Evolutionary conservation across 2,329 filamentous ascomycete genomes (phyloP).

Genomic region (Cytospora mali): DNA sequence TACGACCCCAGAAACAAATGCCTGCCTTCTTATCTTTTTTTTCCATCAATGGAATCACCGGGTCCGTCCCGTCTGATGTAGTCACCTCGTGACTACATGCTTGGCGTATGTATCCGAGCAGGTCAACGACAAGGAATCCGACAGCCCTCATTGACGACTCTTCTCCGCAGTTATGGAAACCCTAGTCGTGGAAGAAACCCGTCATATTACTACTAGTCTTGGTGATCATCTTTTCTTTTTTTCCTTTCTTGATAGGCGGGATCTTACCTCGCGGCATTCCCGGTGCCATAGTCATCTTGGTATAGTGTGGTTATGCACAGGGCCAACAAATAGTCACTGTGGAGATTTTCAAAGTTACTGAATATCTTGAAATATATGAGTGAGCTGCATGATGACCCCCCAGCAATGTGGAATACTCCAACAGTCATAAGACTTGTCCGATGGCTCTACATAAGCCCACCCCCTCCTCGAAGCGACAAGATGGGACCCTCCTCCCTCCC

Average conservation of each 20-base stretch:
- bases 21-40: conserved; percentile 6
- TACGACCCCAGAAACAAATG: background rate
- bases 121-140: conserved; percentile 2
- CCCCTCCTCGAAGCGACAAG: background rate
- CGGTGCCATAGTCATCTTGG: background rate
- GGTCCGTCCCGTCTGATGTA: conserved; percentile 1
- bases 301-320: no score
- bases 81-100: background rate
- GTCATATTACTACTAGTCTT: background rate
- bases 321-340: background rate
- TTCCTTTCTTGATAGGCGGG: conserved; percentile 22
- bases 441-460: background rate
- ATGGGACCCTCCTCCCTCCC: background rate
- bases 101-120: conserved; percentile 9
- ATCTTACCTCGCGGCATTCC: conserved; percentile 6
- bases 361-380: background rate
- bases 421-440: background rate
- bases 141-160: background rate
- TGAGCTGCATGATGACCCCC: background rate
- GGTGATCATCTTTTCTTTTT: background rate
- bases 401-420: background rate
- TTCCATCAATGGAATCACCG: conserved; percentile 22
- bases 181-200: background rate
- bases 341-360: background rate
- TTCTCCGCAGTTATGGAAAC: background rate